Evolutionary conservation across 164 flowering plant species (phyloP), one percentile per base, ranked within the genome.

Genomic region (Nelumbo lutea): DNA sequence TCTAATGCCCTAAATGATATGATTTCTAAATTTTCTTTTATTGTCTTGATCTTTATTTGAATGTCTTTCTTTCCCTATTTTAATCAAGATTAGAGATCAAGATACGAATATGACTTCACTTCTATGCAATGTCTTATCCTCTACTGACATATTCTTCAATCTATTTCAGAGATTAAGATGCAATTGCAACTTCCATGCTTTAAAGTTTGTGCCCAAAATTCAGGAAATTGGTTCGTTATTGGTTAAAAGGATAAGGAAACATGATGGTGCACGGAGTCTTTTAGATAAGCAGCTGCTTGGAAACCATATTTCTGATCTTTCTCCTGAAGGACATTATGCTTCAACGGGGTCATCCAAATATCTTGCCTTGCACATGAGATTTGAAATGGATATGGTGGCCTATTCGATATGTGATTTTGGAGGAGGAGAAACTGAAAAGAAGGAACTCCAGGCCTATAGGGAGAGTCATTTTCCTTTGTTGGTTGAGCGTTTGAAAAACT

Each of bases 331-430:
- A 40, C 46, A 78, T 64, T 62, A 67, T 51, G 52, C 70, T 53
- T 51, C 72, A 57, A 57, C 56, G 61, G 79, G 73, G 41, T 77
- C 85, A 68, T 74, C 81, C 5, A 88, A 76, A 68, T 96, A 90
- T 79, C 89, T 95, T 64, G 93, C 97, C 69, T 80, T 96, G 81
- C 99, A 93, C 75, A 74, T 96, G 81, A 88, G 99, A 72, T 96
- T 93, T 77, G 99, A 96, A 81, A 82, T 84, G 61, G 99, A 93
- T 59, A 96, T 96, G 99, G 93, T 96, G 64, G 96, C 99, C 43
- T 96, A 96, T 68, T 96, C 99, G 6, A 69, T 81, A 48, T 96
- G 99, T 79, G 96, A 86, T 10, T 96, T 96, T 79, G 99, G 98
- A 47, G 98, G 98, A 62, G 98, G 97, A 57, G 88, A 86, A 72